phyloP scores from a whole-genome alignment of 306 rosid genomes.

The Acacia crassicarpa region DNA sequence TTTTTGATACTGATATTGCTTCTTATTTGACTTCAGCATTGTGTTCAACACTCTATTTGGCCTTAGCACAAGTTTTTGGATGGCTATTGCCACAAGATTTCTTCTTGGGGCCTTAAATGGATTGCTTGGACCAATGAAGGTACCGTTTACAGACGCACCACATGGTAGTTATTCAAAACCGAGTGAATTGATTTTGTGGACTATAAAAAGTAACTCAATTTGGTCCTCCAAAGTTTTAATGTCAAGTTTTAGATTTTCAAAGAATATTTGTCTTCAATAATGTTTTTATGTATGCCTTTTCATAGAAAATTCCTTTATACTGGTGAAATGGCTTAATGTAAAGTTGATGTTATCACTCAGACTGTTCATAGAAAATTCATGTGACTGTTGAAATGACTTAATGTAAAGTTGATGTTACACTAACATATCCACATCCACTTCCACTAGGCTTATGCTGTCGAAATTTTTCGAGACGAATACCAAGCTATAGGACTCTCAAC shows the following conservation, averaged over 20 bases:
- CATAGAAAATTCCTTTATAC: background rate
- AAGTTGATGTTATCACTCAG: background rate
- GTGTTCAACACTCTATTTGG: slow-evolving; percentile 88
- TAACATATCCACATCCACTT: slow-evolving; percentile 12
- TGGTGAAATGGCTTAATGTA: background rate
- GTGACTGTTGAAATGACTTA: background rate
- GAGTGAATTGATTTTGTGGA: background rate
- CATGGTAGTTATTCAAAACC: background rate
- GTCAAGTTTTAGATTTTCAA: background rate
- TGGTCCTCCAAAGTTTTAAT: background rate
- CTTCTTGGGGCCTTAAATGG: slow-evolving; percentile 88
- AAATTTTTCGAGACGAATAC: slow-evolving; percentile 69
- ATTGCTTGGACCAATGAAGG: slow-evolving; percentile 88
- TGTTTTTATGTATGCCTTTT: background rate
- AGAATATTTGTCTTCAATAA: background rate
- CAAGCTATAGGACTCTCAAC: slow-evolving; percentile 81
- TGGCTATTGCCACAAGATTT: slow-evolving; percentile 78
- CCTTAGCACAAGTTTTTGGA: slow-evolving; percentile 85
- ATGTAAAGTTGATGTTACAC: background rate
- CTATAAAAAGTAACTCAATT: background rate
- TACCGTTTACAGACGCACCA: slow-evolving; percentile 20
- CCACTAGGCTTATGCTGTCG: slow-evolving; percentile 77
- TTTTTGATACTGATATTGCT: background rate
- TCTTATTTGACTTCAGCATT: slow-evolving; percentile 48
- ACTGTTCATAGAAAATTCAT: background rate